Evolutionary conservation across 305 asterid species (phyloP), one percentile per base, ranked within the genome.

Genomic region (Solanum hybrid): DNA sequence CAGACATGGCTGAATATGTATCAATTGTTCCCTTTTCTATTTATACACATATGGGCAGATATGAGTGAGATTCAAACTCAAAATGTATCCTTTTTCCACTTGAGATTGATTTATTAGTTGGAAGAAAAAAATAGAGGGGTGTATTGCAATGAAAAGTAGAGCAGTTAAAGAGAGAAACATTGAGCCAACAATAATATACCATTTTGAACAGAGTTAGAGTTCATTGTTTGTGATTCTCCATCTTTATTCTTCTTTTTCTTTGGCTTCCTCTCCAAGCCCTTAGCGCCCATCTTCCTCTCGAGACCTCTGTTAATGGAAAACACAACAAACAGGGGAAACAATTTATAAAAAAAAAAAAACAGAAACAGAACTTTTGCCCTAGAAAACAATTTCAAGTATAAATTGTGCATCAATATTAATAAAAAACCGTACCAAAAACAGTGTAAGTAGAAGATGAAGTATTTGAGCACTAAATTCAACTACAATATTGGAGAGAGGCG

Each of bases 211-310:
- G 41, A 81, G 83, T 77, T 89, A 86, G 90, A 87, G 27, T 79
- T 88, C 36, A 86, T 83, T 27, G 33, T 34, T 33, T 81, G 90
- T 15, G 31, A 79, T 10, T 87, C 87, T 14, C 76, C 91, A 87
- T 87, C 26, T 77, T 27, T 87, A 24, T n/a, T 86, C 80, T 78
- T 87, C 91, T 75, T 89, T 80, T 91, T 91, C 82, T 90, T 92
- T 10, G 39, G 89, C 92, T 92, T 92, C 93, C 75, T 90, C 22
- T 70, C 76, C 87, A 93, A 89, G 90, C 41, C 88, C 45, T 90
- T 92, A 26, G 89, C 79, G 29, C 89, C 94, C 94, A 93, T 93
- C 83, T 0, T 73, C 38, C 33, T 68, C 57, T 34, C 14, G 34
- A 87, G 10, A 82, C 2, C 27, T 83, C 73, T 45, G 37, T 39